Percentiles rank a stretch among this genome's conserved stretches.
phyloP scores from a whole-genome alignment of 352 stramenopile species.

The Pythium rishiriense region DNA sequence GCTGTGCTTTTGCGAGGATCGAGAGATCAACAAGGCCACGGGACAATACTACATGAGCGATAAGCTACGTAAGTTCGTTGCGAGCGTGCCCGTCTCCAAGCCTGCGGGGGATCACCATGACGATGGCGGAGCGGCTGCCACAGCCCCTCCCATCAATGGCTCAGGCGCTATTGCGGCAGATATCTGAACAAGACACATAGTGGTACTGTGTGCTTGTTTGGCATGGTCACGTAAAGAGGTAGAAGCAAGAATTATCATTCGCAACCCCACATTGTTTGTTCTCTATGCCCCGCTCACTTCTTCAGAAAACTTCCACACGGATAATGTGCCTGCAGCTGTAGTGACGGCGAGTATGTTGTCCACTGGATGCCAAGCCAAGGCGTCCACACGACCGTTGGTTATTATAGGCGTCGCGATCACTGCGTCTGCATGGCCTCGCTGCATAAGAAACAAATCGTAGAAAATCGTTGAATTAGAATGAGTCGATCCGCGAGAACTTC shows the following conservation, averaged over 20 bases:
- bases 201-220: no score
- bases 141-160: conserved; percentile 1
- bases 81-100: conserved; percentile 47
- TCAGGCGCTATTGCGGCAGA: conserved; percentile 1
- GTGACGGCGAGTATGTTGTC: not conserved
- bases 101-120: conserved; percentile 15
- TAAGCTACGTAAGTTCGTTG: conserved; percentile 78
- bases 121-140: not conserved
- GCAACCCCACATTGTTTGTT: no score
- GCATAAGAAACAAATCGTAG: not conserved
- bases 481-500: not conserved
- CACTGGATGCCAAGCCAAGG: conserved; percentile 9
- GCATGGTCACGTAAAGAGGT: no score
- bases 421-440: conserved; percentile 1
- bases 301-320: conserved; percentile 11
- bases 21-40: conserved; percentile 75
- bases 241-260: no score
- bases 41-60: conserved; percentile 85
- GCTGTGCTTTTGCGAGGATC: conserved; percentile 93
- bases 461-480: not conserved
- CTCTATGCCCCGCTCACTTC: not conserved
- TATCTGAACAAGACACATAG: no score
- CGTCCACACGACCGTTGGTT: conserved; percentile 1
- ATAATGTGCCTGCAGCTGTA: conserved; percentile 1
- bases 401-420: not conserved